Percentiles rank a stretch among this genome's conserved stretches.
phyloP scores from a whole-genome alignment of 139 green algal species.

The Closterium sp. region DNA sequence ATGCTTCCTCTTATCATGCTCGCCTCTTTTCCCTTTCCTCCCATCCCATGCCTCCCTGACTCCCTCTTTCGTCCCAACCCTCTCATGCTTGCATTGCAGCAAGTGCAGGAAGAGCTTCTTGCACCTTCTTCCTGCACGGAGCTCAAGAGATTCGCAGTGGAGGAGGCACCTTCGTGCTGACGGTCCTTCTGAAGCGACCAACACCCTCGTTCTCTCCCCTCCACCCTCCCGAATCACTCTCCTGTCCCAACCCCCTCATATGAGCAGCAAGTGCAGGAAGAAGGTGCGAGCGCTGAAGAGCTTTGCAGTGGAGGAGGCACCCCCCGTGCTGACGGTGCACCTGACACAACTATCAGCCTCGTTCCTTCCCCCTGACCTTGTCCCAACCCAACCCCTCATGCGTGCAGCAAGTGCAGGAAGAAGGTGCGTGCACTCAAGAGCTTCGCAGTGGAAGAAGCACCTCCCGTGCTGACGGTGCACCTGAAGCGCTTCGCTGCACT shows the following conservation, averaged over 20 bases:
- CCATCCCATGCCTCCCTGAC: slow-evolving; percentile 34
- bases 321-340: slow-evolving; percentile 48
- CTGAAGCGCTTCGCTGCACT: slow-evolving; percentile 51
- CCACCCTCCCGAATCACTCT: neutral
- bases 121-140: too few relatives aligned
- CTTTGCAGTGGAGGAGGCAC: neutral
- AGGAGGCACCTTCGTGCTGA: too few relatives aligned
- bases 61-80: too few relatives aligned
- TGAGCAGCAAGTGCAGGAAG: slow-evolving; percentile 16
- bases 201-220: slow-evolving; percentile 3
- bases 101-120: too few relatives aligned
- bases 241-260: neutral
- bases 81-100: too few relatives aligned
- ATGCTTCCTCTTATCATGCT: neutral
- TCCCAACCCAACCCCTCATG: neutral
- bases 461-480: slow-evolving; percentile 50
- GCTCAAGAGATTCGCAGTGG: too few relatives aligned
- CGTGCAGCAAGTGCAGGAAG: slow-evolving; percentile 23
- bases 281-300: slow-evolving; percentile 5
- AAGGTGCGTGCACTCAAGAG: slow-evolving; percentile 12
- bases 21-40: neutral
- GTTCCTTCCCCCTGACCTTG: neutral
- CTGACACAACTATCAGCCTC: slow-evolving; percentile 46
- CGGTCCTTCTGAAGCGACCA: too few relatives aligned
- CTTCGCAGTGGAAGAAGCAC: slow-evolving; percentile 5